Conservation (phyloP, 495 filamentous ascomycete species). For the Penicillium fimorum region DNA sequence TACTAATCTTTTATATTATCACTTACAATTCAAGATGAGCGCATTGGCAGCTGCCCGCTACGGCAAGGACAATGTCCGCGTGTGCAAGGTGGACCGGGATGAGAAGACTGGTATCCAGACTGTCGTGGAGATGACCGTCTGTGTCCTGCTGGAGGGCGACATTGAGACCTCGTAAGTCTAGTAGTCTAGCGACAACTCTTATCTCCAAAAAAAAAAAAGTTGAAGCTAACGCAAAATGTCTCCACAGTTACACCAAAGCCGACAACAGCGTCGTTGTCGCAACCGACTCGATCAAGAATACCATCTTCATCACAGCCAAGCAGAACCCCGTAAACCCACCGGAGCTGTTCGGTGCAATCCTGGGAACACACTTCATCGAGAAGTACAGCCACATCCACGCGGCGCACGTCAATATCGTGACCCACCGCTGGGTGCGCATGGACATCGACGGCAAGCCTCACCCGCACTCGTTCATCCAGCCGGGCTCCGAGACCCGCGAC, state of each 20-base stretch:
- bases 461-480: slow-evolving; percentile 93
- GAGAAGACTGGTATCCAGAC: slow-evolving; percentile 71
- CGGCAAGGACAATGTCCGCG: slow-evolving; percentile 97
- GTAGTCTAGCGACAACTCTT: slow-evolving; percentile 25
- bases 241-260: slow-evolving; percentile 75
- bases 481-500: slow-evolving; percentile 78
- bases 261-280: slow-evolving; percentile 96
- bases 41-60: slow-evolving; percentile 73
- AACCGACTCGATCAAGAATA: slow-evolving; percentile 98
- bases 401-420: slow-evolving; percentile 75
- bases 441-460: slow-evolving; percentile 83
- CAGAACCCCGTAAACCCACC: slow-evolving; percentile 90
- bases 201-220: slow-evolving; percentile 1
- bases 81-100: slow-evolving; percentile 88
- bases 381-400: slow-evolving; percentile 83
- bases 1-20: slow-evolving; percentile 7
- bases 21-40: slow-evolving; percentile 26
- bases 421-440: slow-evolving; percentile 92
- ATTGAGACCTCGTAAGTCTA: slow-evolving; percentile 77
- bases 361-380: slow-evolving; percentile 84
- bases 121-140: slow-evolving; percentile 93
- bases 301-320: slow-evolving; percentile 90
- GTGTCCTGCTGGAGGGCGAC: slow-evolving; percentile 82
- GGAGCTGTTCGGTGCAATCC: slow-evolving; percentile 82
- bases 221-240: slow-evolving; percentile 13